Evolutionary conservation across 164 flowering plant genomes (phyloP), one percentile per base, ranked within the genome.

Genomic region (Liriodendron chinense): DNA sequence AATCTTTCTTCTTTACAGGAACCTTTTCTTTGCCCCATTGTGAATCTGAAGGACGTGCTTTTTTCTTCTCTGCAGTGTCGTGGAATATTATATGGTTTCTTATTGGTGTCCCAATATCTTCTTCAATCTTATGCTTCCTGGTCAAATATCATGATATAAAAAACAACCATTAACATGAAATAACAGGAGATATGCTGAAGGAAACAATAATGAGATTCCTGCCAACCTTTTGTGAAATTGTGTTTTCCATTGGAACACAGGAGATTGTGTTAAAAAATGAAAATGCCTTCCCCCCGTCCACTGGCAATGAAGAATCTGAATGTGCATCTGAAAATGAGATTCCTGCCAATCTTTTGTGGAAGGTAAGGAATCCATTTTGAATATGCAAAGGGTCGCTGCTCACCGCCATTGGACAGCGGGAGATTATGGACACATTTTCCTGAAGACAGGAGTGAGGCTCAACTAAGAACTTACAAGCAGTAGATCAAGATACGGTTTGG

Each of bases 401-500:
- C 16, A 53, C 59, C 13, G 18, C 18, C 59, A 12, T 53, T 53
- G 59, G 59, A 12, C 59, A 53, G 59, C 5, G 43, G 59, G 13
- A 53, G 59, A 53, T 53, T 53, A 10, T 12, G 43, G 10, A 53
- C 59, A 53, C 8, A 2, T 53, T 12, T 13, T 12, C 18, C 18
- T 12, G 59, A 53, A 53, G 43, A 34, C 18, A 53, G 13, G 13
- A 13, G 13, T 53, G 2, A 16, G 18, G 59, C 13, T 53, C 59
- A 0, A 8, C 59, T 34, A 10, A 14, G 20, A 25, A 81, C 93
- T 87, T 84, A 94, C 98, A 86, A 57, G 86, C 98, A 94, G 78
- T 92, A 94, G 77, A 94, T 92, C 78, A 94, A 83, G 65, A 91
- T 81, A 47, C 91, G 90, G 9, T 89, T 85, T 20, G 85, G 88